Conservation (phyloP, 1,139 yeast genomes). For the Pichia sp. region DNA sequence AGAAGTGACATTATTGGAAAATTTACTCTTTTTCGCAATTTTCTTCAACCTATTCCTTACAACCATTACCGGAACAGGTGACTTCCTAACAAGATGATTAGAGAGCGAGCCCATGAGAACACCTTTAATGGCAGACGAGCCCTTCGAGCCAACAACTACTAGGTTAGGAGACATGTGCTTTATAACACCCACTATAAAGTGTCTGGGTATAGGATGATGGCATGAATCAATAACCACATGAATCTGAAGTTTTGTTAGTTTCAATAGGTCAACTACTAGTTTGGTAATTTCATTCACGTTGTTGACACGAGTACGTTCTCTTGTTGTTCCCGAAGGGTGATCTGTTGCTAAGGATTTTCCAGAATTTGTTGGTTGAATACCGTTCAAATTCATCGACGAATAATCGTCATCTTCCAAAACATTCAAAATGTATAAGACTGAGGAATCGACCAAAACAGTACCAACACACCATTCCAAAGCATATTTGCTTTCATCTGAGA, state of each 20-base stretch:
- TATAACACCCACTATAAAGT: constrained; percentile 74
- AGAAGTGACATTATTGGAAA: constrained; percentile 31
- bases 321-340: constrained; percentile 18
- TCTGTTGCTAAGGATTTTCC: constrained; percentile 34
- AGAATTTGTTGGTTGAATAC: constrained; percentile 25
- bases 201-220: constrained; percentile 86
- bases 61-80: constrained; percentile 87
- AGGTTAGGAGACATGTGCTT: constrained; percentile 79
- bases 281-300: constrained; percentile 62
- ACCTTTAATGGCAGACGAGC: constrained; percentile 71
- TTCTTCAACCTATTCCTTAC: constrained; percentile 79
- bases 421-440: constrained; percentile 74
- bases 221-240: constrained; percentile 73
- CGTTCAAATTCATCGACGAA: constrained; percentile 33
- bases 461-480: constrained; percentile 92
- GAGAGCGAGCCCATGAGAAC: constrained; percentile 72
- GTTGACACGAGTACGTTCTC: constrained; percentile 48
- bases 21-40: constrained; percentile 53
- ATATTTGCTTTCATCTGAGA: constrained; percentile 79
- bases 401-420: constrained; percentile 67
- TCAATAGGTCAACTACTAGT: constrained; percentile 54
- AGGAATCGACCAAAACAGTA: constrained; percentile 78
- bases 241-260: constrained; percentile 68
- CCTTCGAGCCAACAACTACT: constrained; percentile 79
- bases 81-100: constrained; percentile 70